Evolutionary conservation across 2,329 filamentous ascomycete species (phyloP).

Genomic region (Plenodomus tracheiphilus): DNA sequence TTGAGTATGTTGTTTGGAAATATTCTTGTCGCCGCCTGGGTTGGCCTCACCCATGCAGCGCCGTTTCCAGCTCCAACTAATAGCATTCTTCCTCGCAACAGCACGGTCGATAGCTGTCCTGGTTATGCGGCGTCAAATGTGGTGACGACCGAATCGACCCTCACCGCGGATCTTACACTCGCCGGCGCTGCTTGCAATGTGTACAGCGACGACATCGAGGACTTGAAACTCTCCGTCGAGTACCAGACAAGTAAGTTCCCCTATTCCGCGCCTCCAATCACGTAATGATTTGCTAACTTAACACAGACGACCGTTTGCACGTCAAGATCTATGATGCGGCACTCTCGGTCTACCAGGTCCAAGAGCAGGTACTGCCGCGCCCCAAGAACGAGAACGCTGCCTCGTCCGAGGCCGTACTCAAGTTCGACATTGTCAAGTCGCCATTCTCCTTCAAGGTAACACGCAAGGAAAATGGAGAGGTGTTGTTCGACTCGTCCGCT

Average conservation of each 20-base stretch:
- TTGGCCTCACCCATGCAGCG: constrained; percentile 16
- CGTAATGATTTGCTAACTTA: constrained; percentile 12
- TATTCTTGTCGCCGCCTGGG: constrained; percentile 21
- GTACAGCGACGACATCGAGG: constrained; percentile 61
- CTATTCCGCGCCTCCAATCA: not conserved
- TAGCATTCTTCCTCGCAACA: constrained; percentile 6
- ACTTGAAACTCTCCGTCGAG: constrained; percentile 62
- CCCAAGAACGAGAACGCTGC: constrained; percentile 49
- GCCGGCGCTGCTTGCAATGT: constrained; percentile 67
- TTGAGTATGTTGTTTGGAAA: constrained; percentile 22
- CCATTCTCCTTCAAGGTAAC: constrained; percentile 72
- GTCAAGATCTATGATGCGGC: constrained; percentile 72
- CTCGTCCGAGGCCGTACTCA: constrained; percentile 50
- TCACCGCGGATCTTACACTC: constrained; percentile 71
- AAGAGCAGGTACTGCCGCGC: constrained; percentile 67
- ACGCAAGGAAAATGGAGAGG: constrained; percentile 60
- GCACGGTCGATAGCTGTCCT: constrained; percentile 60
- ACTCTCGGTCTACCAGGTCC: constrained; percentile 75
- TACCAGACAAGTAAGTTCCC: constrained; percentile 59
- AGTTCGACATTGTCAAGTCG: constrained; percentile 57
- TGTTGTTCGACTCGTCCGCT: constrained; percentile 71
- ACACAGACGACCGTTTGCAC: constrained; percentile 67
- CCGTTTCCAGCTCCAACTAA: constrained; percentile 13
- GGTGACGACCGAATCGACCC: constrained; percentile 53
- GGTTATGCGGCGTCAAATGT: constrained; percentile 70